These are phyloP conservation scores for Tolypocladium tundrense DNA, from an alignment of 2,329 filamentous ascomycete species.

Conservation along the genomic window DNA sequence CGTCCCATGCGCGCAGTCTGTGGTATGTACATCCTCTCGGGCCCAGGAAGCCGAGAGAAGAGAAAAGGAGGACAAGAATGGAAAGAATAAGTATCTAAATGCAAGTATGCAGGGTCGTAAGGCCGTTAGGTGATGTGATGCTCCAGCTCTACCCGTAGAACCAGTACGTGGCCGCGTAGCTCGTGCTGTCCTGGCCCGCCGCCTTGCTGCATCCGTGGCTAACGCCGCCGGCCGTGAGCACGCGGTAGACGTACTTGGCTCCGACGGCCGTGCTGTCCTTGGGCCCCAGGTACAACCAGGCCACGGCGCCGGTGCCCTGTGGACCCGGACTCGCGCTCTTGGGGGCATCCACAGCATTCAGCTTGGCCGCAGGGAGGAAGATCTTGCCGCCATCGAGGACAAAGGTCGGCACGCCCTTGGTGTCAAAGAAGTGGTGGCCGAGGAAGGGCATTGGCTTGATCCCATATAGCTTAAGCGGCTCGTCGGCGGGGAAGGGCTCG, in stretches of 20 bases:
- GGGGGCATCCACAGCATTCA: constrained; percentile 41
- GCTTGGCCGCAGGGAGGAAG: constrained; percentile 36
- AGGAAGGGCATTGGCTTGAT: constrained; percentile 30
- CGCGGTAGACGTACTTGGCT: constrained; percentile 39
- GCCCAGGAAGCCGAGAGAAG: background rate
- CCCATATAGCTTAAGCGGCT: constrained; percentile 27
- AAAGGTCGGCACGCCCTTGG: constrained; percentile 45
- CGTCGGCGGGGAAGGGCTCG: constrained; percentile 32
- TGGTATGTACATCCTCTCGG: background rate
- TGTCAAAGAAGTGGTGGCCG: constrained; percentile 60
- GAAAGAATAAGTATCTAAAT: background rate
- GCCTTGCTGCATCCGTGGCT: constrained; percentile 29
- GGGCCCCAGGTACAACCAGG: constrained; percentile 41
- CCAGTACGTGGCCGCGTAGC: constrained; percentile 50
- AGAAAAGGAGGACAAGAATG: background rate
- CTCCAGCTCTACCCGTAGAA: constrained; percentile 31
- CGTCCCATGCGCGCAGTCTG: background rate
- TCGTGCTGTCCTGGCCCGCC: constrained; percentile 37
- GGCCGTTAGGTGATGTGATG: background rate
- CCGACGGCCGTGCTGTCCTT: constrained; percentile 25
- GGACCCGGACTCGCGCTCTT: constrained; percentile 32
- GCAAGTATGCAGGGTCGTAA: background rate
- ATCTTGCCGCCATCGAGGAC: constrained; percentile 32
- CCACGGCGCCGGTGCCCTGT: constrained; percentile 39
- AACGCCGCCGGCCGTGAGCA: constrained; percentile 41